Evolutionary conservation across 768 basidiomycete species (phyloP), one percentile per base, ranked within the genome.

Genomic region (Dendrothele bispora): DNA sequence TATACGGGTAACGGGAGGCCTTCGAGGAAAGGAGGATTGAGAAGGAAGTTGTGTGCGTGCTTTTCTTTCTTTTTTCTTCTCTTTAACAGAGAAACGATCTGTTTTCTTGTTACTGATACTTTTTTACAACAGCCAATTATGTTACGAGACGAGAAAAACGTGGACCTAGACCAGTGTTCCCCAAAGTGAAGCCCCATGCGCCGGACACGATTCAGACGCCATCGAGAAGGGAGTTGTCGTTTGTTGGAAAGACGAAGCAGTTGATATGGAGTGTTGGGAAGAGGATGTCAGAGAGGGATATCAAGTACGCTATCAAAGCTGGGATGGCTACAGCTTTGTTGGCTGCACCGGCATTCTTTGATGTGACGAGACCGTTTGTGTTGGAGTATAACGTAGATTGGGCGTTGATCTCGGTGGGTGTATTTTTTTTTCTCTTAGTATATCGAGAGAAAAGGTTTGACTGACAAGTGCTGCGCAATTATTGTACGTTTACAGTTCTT

Each of bases 301-400:
- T 87, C 53, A 89, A 90, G 62, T 97, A 91, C 62, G 87, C 91
- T 0, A 72, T 95, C 67, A 95, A 95, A 65, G 86, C 83, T 7
- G 92, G 88, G 18, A 82, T 91, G 71, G 88, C 88, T 1, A 83
- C 84, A 35, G 88, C 90, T 0, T 66, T 97, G 21, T 72, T 98
- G 3, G 86, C 94, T 0, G 77, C 87, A 0, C 94, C 95, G 2
- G 95, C 95, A 0, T 98, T 95, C 66, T 84, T 90, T 50, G 87
- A 89, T 44, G 52, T 65, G 15, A 94, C 89, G 1, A 74, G 94
- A 21, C 85, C 84, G 4, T 65, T 82, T 3, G 98, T 97, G 59
- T 72, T 90, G 35, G 78, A 84, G 39, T 93, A 87, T 56, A 80
- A 84, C 57, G 95, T 95, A 28, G 93, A 98, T 68, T 99, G 95